phyloP scores from a whole-genome alignment of 129 eudicot genomes.

The Flaveria sonorensis region DNA sequence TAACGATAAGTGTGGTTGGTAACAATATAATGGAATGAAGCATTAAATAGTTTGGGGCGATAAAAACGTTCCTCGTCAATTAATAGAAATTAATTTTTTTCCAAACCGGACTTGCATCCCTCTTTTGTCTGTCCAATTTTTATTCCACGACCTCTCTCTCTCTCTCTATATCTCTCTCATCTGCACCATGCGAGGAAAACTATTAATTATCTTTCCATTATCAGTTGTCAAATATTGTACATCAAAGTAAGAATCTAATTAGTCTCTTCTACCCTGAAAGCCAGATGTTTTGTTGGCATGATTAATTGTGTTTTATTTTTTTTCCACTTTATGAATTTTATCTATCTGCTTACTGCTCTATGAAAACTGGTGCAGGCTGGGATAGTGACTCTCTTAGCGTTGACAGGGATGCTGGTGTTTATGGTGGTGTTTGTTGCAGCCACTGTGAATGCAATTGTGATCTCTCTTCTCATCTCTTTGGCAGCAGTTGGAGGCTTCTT shows the following conservation, averaged over 20 bases:
- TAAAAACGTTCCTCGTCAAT: background rate
- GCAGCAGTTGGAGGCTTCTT: slow-evolving; percentile 91
- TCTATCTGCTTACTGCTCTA: background rate
- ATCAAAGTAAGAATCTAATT: no score
- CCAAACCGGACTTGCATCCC: background rate
- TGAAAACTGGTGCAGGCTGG: slow-evolving; percentile 62
- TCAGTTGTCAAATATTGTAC: no score
- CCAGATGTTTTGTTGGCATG: background rate
- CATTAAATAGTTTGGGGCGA: background rate
- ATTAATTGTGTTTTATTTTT: background rate
- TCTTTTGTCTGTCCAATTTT: background rate
- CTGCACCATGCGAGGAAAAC: background rate
- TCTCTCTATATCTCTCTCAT: background rate
- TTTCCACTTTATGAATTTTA: background rate
- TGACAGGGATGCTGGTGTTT: slow-evolving; percentile 76
- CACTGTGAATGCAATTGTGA: slow-evolving; percentile 76
- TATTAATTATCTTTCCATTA: background rate
- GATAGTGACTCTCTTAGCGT: slow-evolving; percentile 53
- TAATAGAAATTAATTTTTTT: no score
- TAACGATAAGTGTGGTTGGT: background rate
- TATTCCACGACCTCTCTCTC: background rate
- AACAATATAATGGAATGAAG: no score
- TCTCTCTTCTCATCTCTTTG: slow-evolving; percentile 69
- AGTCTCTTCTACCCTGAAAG: slow-evolving; percentile 6
- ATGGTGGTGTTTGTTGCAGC: slow-evolving; percentile 72